phyloP scores from a whole-genome alignment of 2,329 filamentous ascomycete genomes.

The Fusarium burgessii region DNA sequence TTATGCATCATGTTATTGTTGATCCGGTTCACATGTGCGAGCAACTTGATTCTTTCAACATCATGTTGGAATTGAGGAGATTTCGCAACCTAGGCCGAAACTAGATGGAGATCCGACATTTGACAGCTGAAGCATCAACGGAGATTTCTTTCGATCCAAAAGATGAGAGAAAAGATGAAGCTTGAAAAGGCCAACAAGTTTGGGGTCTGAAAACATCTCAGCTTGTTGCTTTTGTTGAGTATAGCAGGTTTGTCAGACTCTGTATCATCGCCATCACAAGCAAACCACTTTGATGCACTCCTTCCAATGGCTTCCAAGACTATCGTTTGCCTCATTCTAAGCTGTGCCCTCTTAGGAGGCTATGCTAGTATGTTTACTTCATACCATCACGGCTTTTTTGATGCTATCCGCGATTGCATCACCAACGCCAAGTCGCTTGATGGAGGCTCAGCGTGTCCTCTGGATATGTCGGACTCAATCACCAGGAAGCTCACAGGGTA shows the following conservation, averaged over 20 bases:
- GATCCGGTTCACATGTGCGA: conserved; percentile 5
- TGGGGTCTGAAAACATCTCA: neutral
- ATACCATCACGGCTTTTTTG: conserved; percentile 33
- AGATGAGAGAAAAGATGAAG: neutral
- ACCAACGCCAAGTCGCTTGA: neutral
- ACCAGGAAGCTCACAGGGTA: neutral
- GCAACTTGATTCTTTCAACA: neutral
- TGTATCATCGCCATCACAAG: neutral
- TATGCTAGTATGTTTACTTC: conserved; percentile 35
- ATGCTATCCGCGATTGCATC: conserved; percentile 26
- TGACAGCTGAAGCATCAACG: neutral
- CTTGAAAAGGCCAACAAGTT: neutral
- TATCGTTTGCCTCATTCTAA: conserved; percentile 19
- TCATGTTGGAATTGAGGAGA: neutral
- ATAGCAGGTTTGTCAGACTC: neutral
- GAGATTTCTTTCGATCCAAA: neutral
- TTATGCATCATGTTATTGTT: neutral
- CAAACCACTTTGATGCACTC: neutral
- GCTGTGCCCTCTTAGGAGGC: conserved; percentile 35
- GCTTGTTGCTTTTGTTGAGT: neutral
- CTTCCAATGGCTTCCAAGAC: neutral
- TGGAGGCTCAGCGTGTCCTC: neutral
- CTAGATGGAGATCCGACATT: neutral
- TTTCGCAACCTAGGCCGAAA: conserved; percentile 40
- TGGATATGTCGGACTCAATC: conserved; percentile 25